A percentile compares a stretch with the other conserved stretches of the same genome.
Evolutionary conservation across 345 rosid species (phyloP).

Genomic region (Lepidium didymum): DNA sequence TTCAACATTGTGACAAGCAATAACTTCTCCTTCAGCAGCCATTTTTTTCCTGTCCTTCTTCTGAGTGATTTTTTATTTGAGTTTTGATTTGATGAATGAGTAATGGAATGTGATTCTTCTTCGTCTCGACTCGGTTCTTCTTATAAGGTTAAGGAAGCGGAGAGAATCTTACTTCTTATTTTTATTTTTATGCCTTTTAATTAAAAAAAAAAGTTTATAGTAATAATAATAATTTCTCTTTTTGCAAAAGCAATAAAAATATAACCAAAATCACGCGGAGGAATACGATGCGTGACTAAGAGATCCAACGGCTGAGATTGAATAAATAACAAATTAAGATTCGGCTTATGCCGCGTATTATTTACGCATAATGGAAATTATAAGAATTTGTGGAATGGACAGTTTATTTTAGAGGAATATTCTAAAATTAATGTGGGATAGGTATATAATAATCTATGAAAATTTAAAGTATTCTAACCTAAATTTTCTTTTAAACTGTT

Average conservation of each 20-base stretch:
- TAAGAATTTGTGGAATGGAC: neutral
- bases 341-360: neutral
- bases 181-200: neutral
- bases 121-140: neutral
- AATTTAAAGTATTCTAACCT: too few species aligned
- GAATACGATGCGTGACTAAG: neutral
- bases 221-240: neutral
- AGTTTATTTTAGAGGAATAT: neutral
- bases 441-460: too few species aligned
- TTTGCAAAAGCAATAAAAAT: neutral
- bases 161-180: slow-evolving; percentile 10
- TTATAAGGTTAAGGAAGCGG: slow-evolving; percentile 1
- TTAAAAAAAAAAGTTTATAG: too few species aligned
- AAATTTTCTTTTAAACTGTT: too few species aligned
- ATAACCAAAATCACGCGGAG: slow-evolving; percentile 10
- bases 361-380: neutral
- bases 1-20: slow-evolving; percentile 39
- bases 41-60: neutral
- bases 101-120: neutral
- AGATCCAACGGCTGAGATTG: neutral
- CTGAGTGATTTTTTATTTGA: neutral
- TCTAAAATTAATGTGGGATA: too few species aligned
- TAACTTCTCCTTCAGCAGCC: slow-evolving; percentile 60
- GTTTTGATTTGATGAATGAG: neutral
- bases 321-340: neutral